Conservation (phyloP, 1,284 basidiomycete species). For the Sanghuangporus baumii region DNA sequence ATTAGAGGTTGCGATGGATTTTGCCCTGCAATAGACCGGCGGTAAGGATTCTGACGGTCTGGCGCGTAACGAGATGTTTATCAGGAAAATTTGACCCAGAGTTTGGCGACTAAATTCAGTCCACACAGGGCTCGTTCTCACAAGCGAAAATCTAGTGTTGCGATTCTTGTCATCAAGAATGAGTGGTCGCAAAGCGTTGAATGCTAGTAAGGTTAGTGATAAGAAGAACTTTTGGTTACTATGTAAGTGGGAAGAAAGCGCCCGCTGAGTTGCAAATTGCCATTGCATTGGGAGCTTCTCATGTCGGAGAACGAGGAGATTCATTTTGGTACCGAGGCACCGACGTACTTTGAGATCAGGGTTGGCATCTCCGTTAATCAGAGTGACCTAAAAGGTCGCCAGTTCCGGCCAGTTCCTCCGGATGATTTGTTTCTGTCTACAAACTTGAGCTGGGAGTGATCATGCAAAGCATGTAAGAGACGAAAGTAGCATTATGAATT, state of each 20-base stretch:
- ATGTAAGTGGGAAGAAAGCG: neutral
- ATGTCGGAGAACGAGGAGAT: neutral
- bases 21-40: neutral
- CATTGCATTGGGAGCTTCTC: neutral
- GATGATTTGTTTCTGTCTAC: no score
- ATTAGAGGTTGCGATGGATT: neutral
- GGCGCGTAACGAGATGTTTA: neutral
- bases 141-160: neutral
- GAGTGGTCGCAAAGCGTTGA: neutral
- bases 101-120: neutral
- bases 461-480: neutral
- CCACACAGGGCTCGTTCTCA: neutral
- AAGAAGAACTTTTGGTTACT: neutral
- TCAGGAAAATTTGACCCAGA: neutral
- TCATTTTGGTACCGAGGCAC: neutral
- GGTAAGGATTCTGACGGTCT: neutral
- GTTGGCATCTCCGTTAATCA: neutral
- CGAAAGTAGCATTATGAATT: neutral
- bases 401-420: neutral
- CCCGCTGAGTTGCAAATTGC: neutral
- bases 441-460: neutral
- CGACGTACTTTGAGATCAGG: neutral
- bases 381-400: neutral
- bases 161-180: neutral
- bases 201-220: neutral